Base-by-base conservation (phyloP, 306 rosid species). In the Hippophae gyantsensis region DNA sequence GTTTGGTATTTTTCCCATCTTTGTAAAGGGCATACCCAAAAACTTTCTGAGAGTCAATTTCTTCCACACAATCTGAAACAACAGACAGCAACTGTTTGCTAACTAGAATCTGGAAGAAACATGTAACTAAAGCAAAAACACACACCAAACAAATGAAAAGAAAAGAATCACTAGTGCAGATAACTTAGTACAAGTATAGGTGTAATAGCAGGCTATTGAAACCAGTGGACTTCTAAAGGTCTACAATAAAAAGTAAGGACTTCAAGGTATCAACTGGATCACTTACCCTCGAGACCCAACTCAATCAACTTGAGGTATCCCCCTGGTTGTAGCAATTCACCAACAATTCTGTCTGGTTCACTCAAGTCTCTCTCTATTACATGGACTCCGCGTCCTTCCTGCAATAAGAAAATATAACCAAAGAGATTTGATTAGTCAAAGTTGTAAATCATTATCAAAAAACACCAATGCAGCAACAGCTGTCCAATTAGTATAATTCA, bases 271-370 rank as follows among this genome's bases (percentile, higher is more conserved):
- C 38, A 32, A 32, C 38, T 67, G 41, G 23, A 18, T 18, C 23
- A 18, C 76, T 68, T 78, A 89, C 97, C 97, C 61, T 84, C 71
- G 52, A 90, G 86, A 58, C 83, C 90, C 71, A 90, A 77, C 56
- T 86, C 95, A 47, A 81, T 53, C 65, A 86, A 66, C 72, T 78
- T 84, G 27, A 90, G 76, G 73, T 90, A 90, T 6, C 97, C 97
- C 5, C 97, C 95, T 40, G 97, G 97, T 69, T 90, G 97, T 38
- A 90, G 75, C 62, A 90, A 69, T 69, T 90, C 97, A 42, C 95
- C 95, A 12, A 84, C 95, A 73, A 86, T 90, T 65, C 95, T 81
- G 13, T 84, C 85, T 26, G 88, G 97, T 65, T 90, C 94, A 45
- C 46, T 79, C 74, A 90, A 77, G 66, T 90, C 97, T 60, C 97